Percentiles rank a stretch among this genome's conserved stretches.
Conservation (phyloP, 202 grass and related monocot species). For the Panicum hallii region DNA sequence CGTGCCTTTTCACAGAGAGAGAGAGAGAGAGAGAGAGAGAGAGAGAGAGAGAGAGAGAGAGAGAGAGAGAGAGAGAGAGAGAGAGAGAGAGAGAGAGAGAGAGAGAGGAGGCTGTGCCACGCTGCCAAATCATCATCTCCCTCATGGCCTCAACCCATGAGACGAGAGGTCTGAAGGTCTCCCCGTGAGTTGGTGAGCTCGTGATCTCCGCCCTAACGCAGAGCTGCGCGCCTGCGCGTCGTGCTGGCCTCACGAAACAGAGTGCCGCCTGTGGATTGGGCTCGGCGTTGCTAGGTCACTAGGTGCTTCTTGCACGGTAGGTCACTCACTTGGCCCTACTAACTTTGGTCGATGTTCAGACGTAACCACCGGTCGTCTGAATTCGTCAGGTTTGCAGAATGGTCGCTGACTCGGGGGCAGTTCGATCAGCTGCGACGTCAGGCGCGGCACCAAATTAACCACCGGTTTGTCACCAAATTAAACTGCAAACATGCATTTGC, state of each 20-base stretch:
- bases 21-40: not conserved
- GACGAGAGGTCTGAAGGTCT: too few relatives aligned
- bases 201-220: not conserved
- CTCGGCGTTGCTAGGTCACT: not conserved
- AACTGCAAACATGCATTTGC: not conserved
- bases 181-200: not conserved
- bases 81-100: not conserved
- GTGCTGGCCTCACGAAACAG: not conserved
- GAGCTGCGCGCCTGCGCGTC: not conserved
- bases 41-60: not conserved
- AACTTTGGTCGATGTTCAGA: not conserved
- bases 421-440: not conserved
- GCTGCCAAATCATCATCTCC: not conserved
- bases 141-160: too few relatives aligned
- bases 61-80: not conserved
- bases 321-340: not conserved
- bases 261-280: slow-evolving; percentile 16
- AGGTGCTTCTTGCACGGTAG: not conserved
- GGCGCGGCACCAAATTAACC: not conserved
- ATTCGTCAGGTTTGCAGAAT: not conserved
- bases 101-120: not conserved
- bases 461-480: too few relatives aligned
- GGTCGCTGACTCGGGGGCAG: not conserved
- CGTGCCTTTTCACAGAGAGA: not conserved
- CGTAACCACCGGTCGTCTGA: not conserved